A percentile compares a stretch with the other conserved stretches of the same genome.
Evolutionary conservation across 352 stramenopile species (phyloP).

Genomic region (Phytopythium cucurbitacearum): DNA sequence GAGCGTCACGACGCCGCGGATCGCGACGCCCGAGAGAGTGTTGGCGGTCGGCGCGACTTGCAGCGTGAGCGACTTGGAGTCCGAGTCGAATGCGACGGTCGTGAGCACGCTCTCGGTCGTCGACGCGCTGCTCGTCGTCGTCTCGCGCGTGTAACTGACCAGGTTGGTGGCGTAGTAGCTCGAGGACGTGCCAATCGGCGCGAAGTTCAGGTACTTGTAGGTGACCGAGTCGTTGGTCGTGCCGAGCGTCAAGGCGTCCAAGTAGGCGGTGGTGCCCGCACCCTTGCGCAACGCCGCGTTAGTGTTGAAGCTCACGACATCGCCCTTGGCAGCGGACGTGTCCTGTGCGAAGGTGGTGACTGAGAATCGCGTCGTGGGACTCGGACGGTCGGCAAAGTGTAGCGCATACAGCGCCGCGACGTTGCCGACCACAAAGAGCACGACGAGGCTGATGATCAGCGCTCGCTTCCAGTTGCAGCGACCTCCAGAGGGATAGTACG

Average conservation of each 20-base stretch:
- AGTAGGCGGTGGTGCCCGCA: slow-evolving; percentile 65
- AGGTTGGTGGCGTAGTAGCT: slow-evolving; percentile 38
- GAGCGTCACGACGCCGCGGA: slow-evolving; percentile 54
- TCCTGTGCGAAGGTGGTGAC: slow-evolving; percentile 22
- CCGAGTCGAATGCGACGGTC: slow-evolving; percentile 26
- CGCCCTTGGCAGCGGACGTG: slow-evolving; percentile 13
- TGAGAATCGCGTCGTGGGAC: slow-evolving; percentile 33
- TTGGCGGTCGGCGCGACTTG: slow-evolving; percentile 8
- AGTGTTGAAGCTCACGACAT: slow-evolving; percentile 35
- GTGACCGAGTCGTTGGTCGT: neutral
- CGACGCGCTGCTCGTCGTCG: slow-evolving; percentile 5
- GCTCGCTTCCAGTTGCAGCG: slow-evolving; percentile 10
- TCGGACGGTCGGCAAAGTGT: slow-evolving; percentile 52
- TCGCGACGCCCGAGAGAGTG: slow-evolving; percentile 19
- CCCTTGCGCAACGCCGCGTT: slow-evolving; percentile 37
- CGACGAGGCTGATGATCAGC: slow-evolving; percentile 25
- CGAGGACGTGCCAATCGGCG: slow-evolving; percentile 32
- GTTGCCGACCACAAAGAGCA: slow-evolving; percentile 60
- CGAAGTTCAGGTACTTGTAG: slow-evolving; percentile 25
- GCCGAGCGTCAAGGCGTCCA: slow-evolving; percentile 14
- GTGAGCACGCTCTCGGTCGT: slow-evolving; percentile 40
- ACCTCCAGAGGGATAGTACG: neutral
- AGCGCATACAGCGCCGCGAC: slow-evolving; percentile 55
- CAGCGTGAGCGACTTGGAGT: slow-evolving; percentile 28
- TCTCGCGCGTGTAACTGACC: slow-evolving; percentile 36